Conservation (phyloP, 2,329 filamentous ascomycete species). For the Monilinia polystroma region DNA sequence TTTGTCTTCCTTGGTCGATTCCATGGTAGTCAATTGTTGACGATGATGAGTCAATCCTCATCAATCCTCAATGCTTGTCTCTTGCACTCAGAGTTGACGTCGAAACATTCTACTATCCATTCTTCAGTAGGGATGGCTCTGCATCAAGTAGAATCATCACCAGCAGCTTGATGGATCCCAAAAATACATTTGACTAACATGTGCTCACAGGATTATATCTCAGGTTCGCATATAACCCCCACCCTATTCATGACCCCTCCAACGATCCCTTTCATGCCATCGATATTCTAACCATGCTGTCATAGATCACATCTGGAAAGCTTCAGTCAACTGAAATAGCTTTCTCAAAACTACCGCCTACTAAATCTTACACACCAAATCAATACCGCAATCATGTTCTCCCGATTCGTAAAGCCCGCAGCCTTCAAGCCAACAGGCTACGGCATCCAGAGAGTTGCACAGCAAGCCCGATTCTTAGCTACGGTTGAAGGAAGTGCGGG, state of each 20-base stretch:
- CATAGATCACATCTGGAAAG: conserved; percentile 47
- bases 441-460: conserved; percentile 36
- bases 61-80: conserved; percentile 2
- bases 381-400: conserved; percentile 54
- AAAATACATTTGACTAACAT: conserved; percentile 45
- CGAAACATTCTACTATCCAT: neutral
- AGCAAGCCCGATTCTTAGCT: conserved; percentile 55
- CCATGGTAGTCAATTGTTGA: no score
- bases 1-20: conserved; percentile 28
- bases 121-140: neutral
- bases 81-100: neutral
- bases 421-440: conserved; percentile 42
- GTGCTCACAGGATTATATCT: conserved; percentile 66
- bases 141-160: neutral
- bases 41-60: neutral
- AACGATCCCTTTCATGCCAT: conserved; percentile 30
- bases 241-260: neutral
- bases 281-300: conserved; percentile 29
- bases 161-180: neutral
- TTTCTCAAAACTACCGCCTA: conserved; percentile 28
- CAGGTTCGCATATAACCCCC: conserved; percentile 50
- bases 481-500: conserved; percentile 69
- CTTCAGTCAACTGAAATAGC: conserved; percentile 43
- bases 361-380: conserved; percentile 29
- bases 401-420: conserved; percentile 57